Conservation (phyloP, 345 rosid species). For the Corchorus capsularis region DNA sequence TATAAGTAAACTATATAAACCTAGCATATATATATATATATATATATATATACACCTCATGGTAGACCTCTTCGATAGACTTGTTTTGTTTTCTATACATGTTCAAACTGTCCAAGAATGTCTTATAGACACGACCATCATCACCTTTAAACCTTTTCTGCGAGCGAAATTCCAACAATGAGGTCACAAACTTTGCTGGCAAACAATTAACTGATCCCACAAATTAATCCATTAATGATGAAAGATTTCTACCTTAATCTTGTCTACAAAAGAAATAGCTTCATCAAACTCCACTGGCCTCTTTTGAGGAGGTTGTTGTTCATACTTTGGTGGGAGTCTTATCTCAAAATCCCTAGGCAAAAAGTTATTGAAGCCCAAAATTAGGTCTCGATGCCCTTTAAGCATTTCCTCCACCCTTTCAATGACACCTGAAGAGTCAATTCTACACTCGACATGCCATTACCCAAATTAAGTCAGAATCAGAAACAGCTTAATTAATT, state of each 20-base stretch:
- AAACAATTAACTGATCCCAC: slow-evolving; percentile 43
- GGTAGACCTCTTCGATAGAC: slow-evolving; percentile 82
- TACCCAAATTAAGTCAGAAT: slow-evolving; percentile 20
- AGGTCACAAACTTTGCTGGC: slow-evolving; percentile 13
- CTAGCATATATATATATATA: too few species aligned
- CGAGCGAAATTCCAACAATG: slow-evolving; percentile 58
- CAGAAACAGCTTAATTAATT: not conserved
- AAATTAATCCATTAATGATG: slow-evolving; percentile 36
- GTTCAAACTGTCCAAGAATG: slow-evolving; percentile 88
- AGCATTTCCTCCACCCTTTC: slow-evolving; percentile 88
- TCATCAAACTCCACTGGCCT: slow-evolving; percentile 95
- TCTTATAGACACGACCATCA: slow-evolving; percentile 93
- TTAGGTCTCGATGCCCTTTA: slow-evolving; percentile 81
- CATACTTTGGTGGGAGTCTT: slow-evolving; percentile 67
- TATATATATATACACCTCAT: too few species aligned
- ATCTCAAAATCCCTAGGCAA: slow-evolving; percentile 95
- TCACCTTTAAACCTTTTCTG: slow-evolving; percentile 96
- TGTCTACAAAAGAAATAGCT: slow-evolving; percentile 95
- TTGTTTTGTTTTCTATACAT: slow-evolving; percentile 93
- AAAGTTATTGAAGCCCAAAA: slow-evolving; percentile 95
- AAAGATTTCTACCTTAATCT: slow-evolving; percentile 62
- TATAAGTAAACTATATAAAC: slow-evolving; percentile 16
- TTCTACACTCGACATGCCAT: slow-evolving; percentile 43
- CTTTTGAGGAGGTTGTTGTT: slow-evolving; percentile 66
- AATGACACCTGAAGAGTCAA: slow-evolving; percentile 92